These are phyloP conservation scores for Hyaloscypha finlandica DNA, from an alignment of 495 filamentous ascomycete species.

Conservation along the genomic window DNA sequence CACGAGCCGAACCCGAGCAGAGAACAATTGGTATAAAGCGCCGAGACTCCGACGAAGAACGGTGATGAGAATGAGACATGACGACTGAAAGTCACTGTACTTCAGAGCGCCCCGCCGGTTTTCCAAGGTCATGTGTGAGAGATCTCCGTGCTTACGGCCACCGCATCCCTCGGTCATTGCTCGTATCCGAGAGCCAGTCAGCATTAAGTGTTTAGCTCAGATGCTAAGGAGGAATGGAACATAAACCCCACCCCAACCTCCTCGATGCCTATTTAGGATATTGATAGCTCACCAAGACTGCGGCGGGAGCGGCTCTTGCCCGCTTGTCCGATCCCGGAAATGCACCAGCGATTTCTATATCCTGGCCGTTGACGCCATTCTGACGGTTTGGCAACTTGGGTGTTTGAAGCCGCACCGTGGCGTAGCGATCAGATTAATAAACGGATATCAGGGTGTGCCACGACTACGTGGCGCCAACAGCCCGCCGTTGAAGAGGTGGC, in stretches of 20 bases:
- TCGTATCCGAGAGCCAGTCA: neutral
- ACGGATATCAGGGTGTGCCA: neutral
- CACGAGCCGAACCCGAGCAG: neutral
- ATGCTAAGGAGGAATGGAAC: neutral
- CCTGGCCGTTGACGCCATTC: neutral
- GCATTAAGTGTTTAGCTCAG: neutral
- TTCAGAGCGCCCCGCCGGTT: neutral
- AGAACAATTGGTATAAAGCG: neutral
- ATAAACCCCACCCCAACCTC: neutral
- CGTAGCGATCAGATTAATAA: neutral
- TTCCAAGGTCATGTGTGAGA: neutral
- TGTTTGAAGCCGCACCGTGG: neutral
- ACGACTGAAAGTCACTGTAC: neutral
- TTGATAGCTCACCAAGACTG: neutral
- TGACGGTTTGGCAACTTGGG: neutral
- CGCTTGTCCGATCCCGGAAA: neutral
- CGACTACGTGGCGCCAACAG: neutral
- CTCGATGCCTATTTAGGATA: neutral
- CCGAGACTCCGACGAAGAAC: neutral
- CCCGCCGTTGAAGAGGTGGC: neutral
- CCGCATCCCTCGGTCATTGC: neutral
- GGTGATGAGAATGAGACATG: neutral
- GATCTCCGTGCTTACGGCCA: neutral
- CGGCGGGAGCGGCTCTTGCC: constrained; percentile 1
- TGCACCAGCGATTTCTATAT: neutral